These are phyloP conservation scores for Artemisia argyi DNA, from an alignment of 129 eudicot species.

Conservation along the genomic window DNA sequence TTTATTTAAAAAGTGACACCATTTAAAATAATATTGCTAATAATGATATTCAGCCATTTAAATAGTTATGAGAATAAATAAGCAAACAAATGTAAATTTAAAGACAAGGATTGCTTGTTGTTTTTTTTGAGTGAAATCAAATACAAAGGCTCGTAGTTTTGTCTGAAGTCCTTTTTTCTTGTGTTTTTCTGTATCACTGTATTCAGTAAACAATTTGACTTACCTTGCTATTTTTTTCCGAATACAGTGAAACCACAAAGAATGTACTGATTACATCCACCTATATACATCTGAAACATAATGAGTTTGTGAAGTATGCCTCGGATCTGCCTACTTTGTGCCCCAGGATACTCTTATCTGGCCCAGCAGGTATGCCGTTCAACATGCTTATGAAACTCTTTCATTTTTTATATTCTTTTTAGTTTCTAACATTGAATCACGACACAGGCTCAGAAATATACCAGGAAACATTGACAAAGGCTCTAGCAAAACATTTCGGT, in stretches of 20 bases:
- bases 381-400: not conserved
- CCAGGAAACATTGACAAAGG: constrained; percentile 79
- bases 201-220: not conserved
- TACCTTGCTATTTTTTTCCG: constrained; percentile 12
- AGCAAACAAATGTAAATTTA: too few species aligned
- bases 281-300: constrained; percentile 71
- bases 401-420: not conserved
- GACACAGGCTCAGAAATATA: constrained; percentile 86
- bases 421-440: not conserved
- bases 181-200: constrained; percentile 8
- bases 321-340: constrained; percentile 73
- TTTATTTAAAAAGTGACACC: too few species aligned
- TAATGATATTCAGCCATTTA: too few species aligned
- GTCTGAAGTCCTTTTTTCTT: not conserved
- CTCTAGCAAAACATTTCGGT: constrained; percentile 82
- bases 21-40: too few species aligned
- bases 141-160: too few species aligned
- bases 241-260: constrained; percentile 81
- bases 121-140: too few species aligned
- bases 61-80: too few species aligned
- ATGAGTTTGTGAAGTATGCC: constrained; percentile 61
- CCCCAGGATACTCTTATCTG: constrained; percentile 84
- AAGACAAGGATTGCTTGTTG: too few species aligned
- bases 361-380: constrained; percentile 76
- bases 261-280: constrained; percentile 86